Evolutionary conservation across 345 rosid genomes (phyloP), one percentile per base, ranked within the genome.

Genomic region (Lumnitzera racemosa): DNA sequence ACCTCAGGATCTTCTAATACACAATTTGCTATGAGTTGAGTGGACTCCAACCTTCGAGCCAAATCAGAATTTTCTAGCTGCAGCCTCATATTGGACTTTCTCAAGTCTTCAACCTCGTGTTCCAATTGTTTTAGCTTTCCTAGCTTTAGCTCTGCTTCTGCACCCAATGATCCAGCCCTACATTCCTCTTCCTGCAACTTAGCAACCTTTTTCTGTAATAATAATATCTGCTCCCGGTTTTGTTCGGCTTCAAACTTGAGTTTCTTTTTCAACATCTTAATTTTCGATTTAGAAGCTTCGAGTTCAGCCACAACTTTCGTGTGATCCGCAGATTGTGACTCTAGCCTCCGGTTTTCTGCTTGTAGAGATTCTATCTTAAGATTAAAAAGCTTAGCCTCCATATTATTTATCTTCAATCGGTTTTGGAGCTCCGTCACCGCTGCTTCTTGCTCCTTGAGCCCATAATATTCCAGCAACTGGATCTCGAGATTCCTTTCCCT

Each of bases 361-460:
- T 74, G 81, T 43, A 94, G 74, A 4, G 96, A 78, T 62, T 90
- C 84, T 6, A 94, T 94, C 78, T 86, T 94, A 12, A 81, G 73
- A 24, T 67, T 69, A 55, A 87, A 77, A 57, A 87, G 81, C 76
- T 80, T 84, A 53, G 83, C 79, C 76, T 94, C 96, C 85, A 84
- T 72, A 53, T 75, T 81, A 58, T 78, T 87, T 56, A 85, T 65
- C 74, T 86, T 90, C 70, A 94, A 58, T 29, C 87, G 83, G 75
- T 89, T 94, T 56, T 89, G 81, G 41, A 94, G 84, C 75, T 94
- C 99, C 75, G 75, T 68, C 10, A 80, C 82, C 17, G 83, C 76
- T 11, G 85, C 59, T 74, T 87, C 90, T 67, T 87, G 94, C 69
- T 89, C 96, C 68, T 88, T 90, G 15, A 84, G 87, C 27, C 95